A percentile compares a stretch with the other conserved stretches of the same genome.
These are phyloP conservation scores for Thermochaetoides dissita DNA, from an alignment of 2,329 filamentous ascomycete genomes.

Conservation along the genomic window DNA sequence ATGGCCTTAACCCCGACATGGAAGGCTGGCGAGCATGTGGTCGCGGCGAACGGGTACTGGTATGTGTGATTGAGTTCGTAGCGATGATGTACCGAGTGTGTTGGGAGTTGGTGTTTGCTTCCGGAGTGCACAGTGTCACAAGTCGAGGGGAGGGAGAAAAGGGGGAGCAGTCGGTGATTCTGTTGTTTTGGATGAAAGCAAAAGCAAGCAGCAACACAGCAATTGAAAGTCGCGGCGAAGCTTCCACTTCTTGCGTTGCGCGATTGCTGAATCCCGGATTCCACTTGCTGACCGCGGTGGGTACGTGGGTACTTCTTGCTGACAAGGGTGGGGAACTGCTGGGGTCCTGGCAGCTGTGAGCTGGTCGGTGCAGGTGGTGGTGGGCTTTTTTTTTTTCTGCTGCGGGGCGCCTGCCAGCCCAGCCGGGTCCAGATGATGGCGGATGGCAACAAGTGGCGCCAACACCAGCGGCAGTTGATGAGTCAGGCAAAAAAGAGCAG, in stretches of 20 bases:
- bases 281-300: too few species aligned
- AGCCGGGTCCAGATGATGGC: conserved; percentile 5
- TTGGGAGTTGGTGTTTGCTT: not conserved
- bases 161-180: conserved; percentile 6
- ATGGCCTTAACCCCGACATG: conserved; percentile 39
- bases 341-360: conserved; percentile 1
- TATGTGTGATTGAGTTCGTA: not conserved
- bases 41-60: too few species aligned
- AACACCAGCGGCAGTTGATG: conserved; percentile 5
- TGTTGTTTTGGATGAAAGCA: conserved; percentile 11
- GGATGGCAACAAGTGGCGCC: not conserved
- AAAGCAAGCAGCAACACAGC: not conserved
- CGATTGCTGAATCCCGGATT: conserved; percentile 1
- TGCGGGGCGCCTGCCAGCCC: conserved; percentile 4
- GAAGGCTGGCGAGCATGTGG: conserved; percentile 3
- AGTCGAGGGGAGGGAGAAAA: not conserved
- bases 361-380: not conserved
- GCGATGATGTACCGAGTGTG: not conserved
- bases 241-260: not conserved
- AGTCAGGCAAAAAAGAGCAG: not conserved
- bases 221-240: not conserved
- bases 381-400: not conserved
- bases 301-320: not conserved
- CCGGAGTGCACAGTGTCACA: not conserved
- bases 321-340: conserved; percentile 8